Base-by-base conservation (phyloP, 495 filamentous ascomycete species). In the Cenococcum geophilum region DNA sequence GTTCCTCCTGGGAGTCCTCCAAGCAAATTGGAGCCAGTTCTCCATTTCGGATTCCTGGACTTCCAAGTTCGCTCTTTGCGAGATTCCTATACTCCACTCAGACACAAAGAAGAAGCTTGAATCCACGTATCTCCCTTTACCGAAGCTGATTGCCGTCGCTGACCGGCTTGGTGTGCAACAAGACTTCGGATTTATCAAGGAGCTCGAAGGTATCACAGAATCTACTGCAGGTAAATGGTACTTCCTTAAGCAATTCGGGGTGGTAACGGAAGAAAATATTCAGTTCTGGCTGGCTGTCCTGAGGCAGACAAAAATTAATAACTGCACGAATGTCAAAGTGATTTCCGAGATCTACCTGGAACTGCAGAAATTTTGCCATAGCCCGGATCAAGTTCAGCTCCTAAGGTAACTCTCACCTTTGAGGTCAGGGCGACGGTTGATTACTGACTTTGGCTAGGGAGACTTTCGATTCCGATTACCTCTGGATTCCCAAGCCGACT, bases 321-420 rank as follows among this genome's bases (percentile, higher is more conserved):
- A 5, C 36, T 8, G 20, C 9, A 57, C 36, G 12, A 37, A 58
- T 5, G 5, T 14, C n/a, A 21, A 20, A 47, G 40, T 58, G 5
- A 23, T 58, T 27, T 58, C 47, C 40, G 55, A 58, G 36, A 58
- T 58, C n/a, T 58, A 58, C 21, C 12, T 18, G 1, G 47, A 58
- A 34, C 47, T 58, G 55, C 55, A 58, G 40, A 58, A 48, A 34
- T 58, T 43, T 48, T 1, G 16, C 55, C 35, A 37, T 49, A 49
- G 20, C 14, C 45, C 9, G 45, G 20, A 49, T n/a, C n/a, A 49
- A 18, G 20, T 49, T 49, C 9, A 49, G 45, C 20, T 10, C 45
- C 9, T 18, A 49, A 49, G 20, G 20, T 5, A 49, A 10, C 20
- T 49, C 20, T 8, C 45, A 22, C 9, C 45, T 49, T 5, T 49